Base-by-base conservation (phyloP, 768 basidiomycete genomes). In the Exsudoporus frostii region DNA sequence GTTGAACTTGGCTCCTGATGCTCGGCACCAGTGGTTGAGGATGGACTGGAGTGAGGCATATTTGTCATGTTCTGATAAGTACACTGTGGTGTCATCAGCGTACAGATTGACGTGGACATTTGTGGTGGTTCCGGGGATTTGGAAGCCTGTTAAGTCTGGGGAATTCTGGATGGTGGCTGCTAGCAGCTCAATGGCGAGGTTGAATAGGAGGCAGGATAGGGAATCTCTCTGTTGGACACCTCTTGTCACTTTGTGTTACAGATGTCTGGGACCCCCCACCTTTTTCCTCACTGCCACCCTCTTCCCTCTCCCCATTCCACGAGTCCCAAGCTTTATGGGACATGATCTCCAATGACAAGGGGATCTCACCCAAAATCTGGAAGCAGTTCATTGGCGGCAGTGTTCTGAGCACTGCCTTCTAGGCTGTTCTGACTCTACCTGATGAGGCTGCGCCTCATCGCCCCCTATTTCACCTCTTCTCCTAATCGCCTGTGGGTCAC, bases 221-320 rank as follows among this genome's bases (percentile, higher is more conserved):
- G 69, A 65, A 56, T 71, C 69, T 0, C 72, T 74, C 44, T 77
- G 76, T 9, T 68, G 9, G 0, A 74, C 72, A 0, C 76, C 76
- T 30, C 55, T 10, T 0, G 37, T 60, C 0, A 60, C 45, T 1
- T n/a, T n/a, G n/a, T n/a, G n/a, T n/a, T n/a, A n/a, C n/a, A n/a
- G n/a, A n/a, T n/a, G n/a, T n/a, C n/a, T n/a, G n/a, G n/a, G n/a
- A n/a, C n/a, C n/a, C n/a, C n/a, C n/a, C n/a, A n/a, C n/a, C n/a
- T n/a, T n/a, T n/a, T n/a, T n/a, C n/a, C n/a, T n/a, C n/a, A n/a
- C n/a, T n/a, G n/a, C n/a, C n/a, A n/a, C n/a, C n/a, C n/a, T n/a
- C n/a, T n/a, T n/a, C n/a, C n/a, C n/a, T n/a, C n/a, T n/a, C n/a
- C n/a, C n/a, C n/a, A n/a, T n/a, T n/a, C n/a, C n/a, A n/a, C n/a